A percentile compares a stretch with the other conserved stretches of the same genome.
Evolutionary conservation across 805 yeast genomes (phyloP).

Genomic region (Candida ulmi): DNA sequence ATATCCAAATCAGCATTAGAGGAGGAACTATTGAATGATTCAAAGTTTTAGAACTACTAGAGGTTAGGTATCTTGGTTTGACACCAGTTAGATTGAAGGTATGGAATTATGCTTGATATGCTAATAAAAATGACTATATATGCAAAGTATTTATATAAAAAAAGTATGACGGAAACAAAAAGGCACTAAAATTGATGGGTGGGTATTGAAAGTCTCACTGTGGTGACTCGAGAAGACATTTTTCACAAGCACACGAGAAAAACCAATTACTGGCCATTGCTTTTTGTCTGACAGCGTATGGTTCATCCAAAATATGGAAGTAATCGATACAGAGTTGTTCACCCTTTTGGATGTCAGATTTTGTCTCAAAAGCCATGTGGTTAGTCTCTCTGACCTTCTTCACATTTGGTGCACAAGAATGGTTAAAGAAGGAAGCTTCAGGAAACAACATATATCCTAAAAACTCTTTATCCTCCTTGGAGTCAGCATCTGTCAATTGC

Average conservation of each 20-base stretch:
- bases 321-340: conserved; percentile 57
- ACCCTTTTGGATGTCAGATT: conserved; percentile 32
- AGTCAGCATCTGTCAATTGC: conserved; percentile 35
- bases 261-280: conserved; percentile 50
- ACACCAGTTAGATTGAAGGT: too few species aligned
- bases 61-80: too few species aligned
- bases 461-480: conserved; percentile 43
- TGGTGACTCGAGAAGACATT: conserved; percentile 28
- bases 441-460: conserved; percentile 59
- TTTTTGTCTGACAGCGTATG: conserved; percentile 34
- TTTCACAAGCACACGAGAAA: conserved; percentile 47
- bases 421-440: conserved; percentile 62
- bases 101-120: too few species aligned
- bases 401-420: conserved; percentile 57
- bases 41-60: conserved; percentile 25
- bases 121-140: too few species aligned
- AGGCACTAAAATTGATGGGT: too few species aligned
- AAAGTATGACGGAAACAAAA: too few species aligned
- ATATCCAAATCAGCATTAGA: conserved; percentile 36
- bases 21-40: conserved; percentile 33
- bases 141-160: too few species aligned
- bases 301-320: conserved; percentile 43
- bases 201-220: too few species aligned
- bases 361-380: conserved; percentile 37
- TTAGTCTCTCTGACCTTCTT: conserved; percentile 36